phyloP scores from a whole-genome alignment of 768 basidiomycete species.

The Ramaria rubella region DNA sequence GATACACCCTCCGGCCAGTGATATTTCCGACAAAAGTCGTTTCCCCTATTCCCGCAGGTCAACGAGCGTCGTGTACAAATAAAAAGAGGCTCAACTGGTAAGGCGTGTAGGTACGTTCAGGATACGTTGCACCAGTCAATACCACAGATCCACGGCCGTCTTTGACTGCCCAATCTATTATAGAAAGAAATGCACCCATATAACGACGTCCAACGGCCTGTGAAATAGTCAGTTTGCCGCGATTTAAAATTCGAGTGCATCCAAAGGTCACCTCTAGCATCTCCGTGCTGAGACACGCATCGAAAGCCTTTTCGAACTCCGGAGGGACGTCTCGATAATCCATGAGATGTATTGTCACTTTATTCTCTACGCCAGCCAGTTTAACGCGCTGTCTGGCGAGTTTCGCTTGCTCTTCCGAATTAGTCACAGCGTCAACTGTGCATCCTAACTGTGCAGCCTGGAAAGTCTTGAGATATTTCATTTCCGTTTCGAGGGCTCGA shows the following conservation, averaged over 20 bases:
- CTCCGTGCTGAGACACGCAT: conserved; percentile 65
- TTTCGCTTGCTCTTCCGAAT: conserved; percentile 56
- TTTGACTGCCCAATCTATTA: conserved; percentile 64
- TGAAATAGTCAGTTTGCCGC: background rate
- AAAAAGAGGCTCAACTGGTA: background rate
- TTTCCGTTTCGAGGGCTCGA: background rate
- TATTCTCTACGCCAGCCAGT: conserved; percentile 38
- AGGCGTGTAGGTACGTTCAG: conserved; percentile 43
- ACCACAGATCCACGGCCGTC: conserved; percentile 50
- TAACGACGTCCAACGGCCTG: conserved; percentile 55
- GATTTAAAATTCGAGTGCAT: background rate
- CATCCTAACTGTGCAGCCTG: conserved; percentile 44
- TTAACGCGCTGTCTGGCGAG: conserved; percentile 51
- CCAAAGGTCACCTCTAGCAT: conserved; percentile 53
- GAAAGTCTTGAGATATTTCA: conserved; percentile 5
- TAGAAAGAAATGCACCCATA: conserved; percentile 53
- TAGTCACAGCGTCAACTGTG: conserved; percentile 63
- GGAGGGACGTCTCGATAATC: conserved; percentile 62
- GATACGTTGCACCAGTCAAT: conserved; percentile 70
- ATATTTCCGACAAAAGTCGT: background rate
- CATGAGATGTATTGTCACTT: conserved; percentile 62
- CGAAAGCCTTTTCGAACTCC: conserved; percentile 59
- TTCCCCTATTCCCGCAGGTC: background rate
- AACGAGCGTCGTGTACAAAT: background rate
- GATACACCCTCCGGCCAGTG: background rate